Percentiles rank a stretch among this genome's conserved stretches.
These are phyloP conservation scores for Emmonsiellopsis sp. DNA, from an alignment of 2,329 filamentous ascomycete species.

Conservation along the genomic window DNA sequence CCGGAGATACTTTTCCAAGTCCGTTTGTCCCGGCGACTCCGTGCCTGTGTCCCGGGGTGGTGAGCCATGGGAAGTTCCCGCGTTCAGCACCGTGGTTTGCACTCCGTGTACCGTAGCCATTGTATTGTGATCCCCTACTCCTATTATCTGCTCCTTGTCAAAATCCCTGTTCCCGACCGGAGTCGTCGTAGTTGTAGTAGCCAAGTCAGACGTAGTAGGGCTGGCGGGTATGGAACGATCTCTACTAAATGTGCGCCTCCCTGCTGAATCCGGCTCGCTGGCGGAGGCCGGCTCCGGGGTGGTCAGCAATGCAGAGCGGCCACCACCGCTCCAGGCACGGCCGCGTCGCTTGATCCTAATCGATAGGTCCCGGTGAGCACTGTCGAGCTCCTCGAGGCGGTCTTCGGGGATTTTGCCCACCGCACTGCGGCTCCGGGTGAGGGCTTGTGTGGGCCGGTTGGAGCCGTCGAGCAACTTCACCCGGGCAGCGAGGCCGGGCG, in stretches of 20 bases:
- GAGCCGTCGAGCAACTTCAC: slow-evolving; percentile 32
- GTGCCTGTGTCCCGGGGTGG: not conserved
- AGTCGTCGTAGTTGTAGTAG: too few relatives aligned
- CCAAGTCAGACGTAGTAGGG: too few relatives aligned
- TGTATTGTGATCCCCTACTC: too few relatives aligned
- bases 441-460: slow-evolving; percentile 14
- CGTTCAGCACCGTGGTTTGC: slow-evolving; percentile 5
- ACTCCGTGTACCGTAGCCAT: slow-evolving; percentile 8
- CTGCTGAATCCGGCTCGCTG: slow-evolving; percentile 1
- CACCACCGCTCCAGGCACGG: slow-evolving; percentile 24
- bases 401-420: slow-evolving; percentile 32
- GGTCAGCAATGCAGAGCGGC: slow-evolving; percentile 4
- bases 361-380: slow-evolving; percentile 27
- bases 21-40: slow-evolving; percentile 20
- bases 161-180: too few relatives aligned
- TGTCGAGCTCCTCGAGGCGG: slow-evolving; percentile 33
- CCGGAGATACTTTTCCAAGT: slow-evolving; percentile 34
- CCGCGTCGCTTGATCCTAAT: slow-evolving; percentile 30
- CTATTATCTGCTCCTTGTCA: too few relatives aligned
- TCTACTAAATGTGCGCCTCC: not conserved
- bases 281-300: slow-evolving; percentile 7
- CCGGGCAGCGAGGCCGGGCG: slow-evolving; percentile 32
- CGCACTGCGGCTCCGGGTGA: slow-evolving; percentile 16
- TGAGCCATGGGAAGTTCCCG: slow-evolving; percentile 11
- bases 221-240: not conserved